Evolutionary conservation across 2,329 filamentous ascomycete genomes (phyloP).

Genomic region (Apiospora hydei): DNA sequence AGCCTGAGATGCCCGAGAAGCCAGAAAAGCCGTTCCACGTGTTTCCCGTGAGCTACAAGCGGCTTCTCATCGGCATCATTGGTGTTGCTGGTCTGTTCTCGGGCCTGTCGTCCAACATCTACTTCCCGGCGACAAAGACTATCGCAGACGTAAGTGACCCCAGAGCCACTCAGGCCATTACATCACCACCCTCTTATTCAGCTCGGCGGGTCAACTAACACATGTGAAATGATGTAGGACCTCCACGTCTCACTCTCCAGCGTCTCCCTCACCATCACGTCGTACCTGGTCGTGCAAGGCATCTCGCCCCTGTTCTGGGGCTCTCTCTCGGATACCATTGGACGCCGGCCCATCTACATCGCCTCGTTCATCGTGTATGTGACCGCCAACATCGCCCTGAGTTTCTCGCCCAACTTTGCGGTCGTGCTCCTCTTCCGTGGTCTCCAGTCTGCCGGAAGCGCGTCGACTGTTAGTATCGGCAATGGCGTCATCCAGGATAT

Average conservation of each 20-base stretch:
- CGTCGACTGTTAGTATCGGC: slow-evolving; percentile 55
- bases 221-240: slow-evolving; percentile 31
- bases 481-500: slow-evolving; percentile 45
- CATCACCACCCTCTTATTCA: background rate
- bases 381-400: slow-evolving; percentile 53
- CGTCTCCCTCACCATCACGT: slow-evolving; percentile 51
- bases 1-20: background rate
- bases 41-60: slow-evolving; percentile 49
- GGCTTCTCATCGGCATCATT: slow-evolving; percentile 55
- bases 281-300: slow-evolving; percentile 59
- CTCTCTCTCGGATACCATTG: slow-evolving; percentile 54
- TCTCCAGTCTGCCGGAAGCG: slow-evolving; percentile 56
- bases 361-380: slow-evolving; percentile 56
- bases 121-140: slow-evolving; percentile 52
- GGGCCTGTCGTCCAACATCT: slow-evolving; percentile 59
- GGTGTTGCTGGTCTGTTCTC: slow-evolving; percentile 60
- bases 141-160: slow-evolving; percentile 41
- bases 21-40: slow-evolving; percentile 39
- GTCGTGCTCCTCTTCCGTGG: slow-evolving; percentile 53
- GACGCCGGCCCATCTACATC: slow-evolving; percentile 53
- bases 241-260: slow-evolving; percentile 39
- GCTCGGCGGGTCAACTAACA: background rate
- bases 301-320: slow-evolving; percentile 58
- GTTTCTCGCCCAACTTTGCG: slow-evolving; percentile 50
- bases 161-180: background rate